These are phyloP conservation scores for Pontederia crassipes DNA, from an alignment of 176 grass and related monocot genomes.

Conservation along the genomic window DNA sequence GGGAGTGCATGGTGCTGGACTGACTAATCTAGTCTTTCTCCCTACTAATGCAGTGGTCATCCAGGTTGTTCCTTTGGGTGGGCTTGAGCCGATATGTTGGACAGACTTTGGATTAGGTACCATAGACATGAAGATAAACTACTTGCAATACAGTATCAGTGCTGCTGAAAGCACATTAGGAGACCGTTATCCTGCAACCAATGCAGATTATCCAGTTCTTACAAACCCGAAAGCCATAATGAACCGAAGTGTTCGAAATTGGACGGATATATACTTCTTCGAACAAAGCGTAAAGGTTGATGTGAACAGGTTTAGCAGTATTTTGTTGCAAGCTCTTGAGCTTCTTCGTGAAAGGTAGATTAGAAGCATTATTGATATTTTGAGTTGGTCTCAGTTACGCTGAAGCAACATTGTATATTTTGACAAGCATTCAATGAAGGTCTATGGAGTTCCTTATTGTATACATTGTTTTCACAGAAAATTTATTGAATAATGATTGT, in stretches of 20 bases:
- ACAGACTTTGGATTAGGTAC: slow-evolving; percentile 45
- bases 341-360: slow-evolving; percentile 21
- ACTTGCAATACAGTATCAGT: slow-evolving; percentile 50
- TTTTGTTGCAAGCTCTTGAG: slow-evolving; percentile 30
- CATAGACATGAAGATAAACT: slow-evolving; percentile 47
- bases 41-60: slow-evolving; percentile 42
- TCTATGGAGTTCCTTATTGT: too few species aligned
- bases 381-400: too few species aligned
- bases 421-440: too few species aligned
- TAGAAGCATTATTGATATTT: too few species aligned
- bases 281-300: slow-evolving; percentile 62
- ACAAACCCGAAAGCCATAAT: slow-evolving; percentile 30
- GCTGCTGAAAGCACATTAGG: slow-evolving; percentile 50
- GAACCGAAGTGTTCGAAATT: slow-evolving; percentile 27
- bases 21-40: slow-evolving; percentile 64
- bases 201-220: slow-evolving; percentile 28
- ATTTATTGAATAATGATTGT: too few species aligned
- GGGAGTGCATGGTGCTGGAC: slow-evolving; percentile 38
- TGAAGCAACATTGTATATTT: too few species aligned
- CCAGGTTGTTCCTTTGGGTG: slow-evolving; percentile 69
- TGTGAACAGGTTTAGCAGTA: slow-evolving; percentile 29
- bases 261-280: slow-evolving; percentile 41
- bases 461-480: too few species aligned
- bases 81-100: slow-evolving; percentile 31
- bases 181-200: slow-evolving; percentile 28